A percentile compares a stretch with the other conserved stretches of the same genome.
Evolutionary conservation across 495 filamentous ascomycete genomes (phyloP).

Genomic region (Hyphodiscus hymeniophilus): DNA sequence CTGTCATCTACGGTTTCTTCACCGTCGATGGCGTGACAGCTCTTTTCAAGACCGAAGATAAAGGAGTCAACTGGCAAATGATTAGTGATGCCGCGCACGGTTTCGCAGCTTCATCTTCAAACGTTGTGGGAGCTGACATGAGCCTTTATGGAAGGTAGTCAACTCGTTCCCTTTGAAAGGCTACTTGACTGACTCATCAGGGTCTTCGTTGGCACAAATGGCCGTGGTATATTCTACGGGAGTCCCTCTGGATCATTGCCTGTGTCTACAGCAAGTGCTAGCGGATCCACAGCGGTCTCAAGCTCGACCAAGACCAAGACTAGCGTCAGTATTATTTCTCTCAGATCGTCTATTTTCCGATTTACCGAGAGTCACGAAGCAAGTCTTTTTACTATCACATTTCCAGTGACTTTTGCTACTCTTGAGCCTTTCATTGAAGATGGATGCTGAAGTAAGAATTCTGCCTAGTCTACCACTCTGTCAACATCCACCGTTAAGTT

Average conservation of each 20-base stretch:
- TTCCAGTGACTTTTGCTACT: too few relatives aligned
- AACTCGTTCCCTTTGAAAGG: not conserved
- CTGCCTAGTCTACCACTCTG: slow-evolving; percentile 10
- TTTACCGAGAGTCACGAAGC: too few relatives aligned
- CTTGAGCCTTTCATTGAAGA: too few relatives aligned
- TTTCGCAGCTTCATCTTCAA: slow-evolving; percentile 39
- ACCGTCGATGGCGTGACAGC: slow-evolving; percentile 2
- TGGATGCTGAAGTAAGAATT: too few relatives aligned
- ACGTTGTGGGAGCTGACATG: slow-evolving; percentile 38
- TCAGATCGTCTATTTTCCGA: too few relatives aligned
- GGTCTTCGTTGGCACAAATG: slow-evolving; percentile 52
- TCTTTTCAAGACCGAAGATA: slow-evolving; percentile 42
- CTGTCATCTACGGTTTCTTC: slow-evolving; percentile 10
- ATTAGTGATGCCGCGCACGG: slow-evolving; percentile 43
- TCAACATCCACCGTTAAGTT: slow-evolving; percentile 9
- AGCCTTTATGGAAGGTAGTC: slow-evolving; percentile 26
- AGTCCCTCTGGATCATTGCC: slow-evolving; percentile 2
- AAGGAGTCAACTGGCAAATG: slow-evolving; percentile 42
- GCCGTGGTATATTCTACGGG: slow-evolving; percentile 44
- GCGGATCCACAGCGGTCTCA: not conserved
- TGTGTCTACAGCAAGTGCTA: not conserved
- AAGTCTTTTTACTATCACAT: too few relatives aligned
- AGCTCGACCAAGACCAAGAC: not conserved
- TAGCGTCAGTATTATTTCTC: too few relatives aligned
- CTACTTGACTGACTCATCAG: slow-evolving; percentile 23